Percentiles rank a stretch among this genome's conserved stretches.
phyloP scores from a whole-genome alignment of 352 stramenopile species.

The Pythium plurisporium region DNA sequence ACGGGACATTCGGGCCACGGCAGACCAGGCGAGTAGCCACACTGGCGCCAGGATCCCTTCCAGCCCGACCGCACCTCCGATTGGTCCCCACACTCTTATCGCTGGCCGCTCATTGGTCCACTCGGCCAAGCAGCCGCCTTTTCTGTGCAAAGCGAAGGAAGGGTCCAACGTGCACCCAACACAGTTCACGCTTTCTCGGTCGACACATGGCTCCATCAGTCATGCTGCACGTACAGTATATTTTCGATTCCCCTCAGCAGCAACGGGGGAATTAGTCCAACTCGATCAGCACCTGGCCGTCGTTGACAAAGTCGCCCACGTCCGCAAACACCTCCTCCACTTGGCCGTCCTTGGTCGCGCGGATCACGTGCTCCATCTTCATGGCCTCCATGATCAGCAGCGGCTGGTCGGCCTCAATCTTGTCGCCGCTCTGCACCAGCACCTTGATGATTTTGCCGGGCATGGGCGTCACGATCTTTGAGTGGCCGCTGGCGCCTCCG shows the following conservation, averaged over 20 bases:
- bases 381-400: conserved; percentile 96
- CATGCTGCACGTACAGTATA: too few species aligned
- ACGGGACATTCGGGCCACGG: background rate
- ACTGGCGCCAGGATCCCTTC: conserved; percentile 1
- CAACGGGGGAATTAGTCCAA: too few species aligned
- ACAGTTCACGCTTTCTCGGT: too few species aligned
- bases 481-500: conserved; percentile 31
- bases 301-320: conserved; percentile 70
- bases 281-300: conserved; percentile 70
- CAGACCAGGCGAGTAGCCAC: background rate
- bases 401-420: conserved; percentile 83
- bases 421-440: conserved; percentile 82
- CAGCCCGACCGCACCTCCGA: background rate
- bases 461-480: conserved; percentile 89
- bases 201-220: too few species aligned
- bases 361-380: conserved; percentile 95
- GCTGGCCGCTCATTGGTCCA: background rate
- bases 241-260: too few species aligned
- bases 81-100: background rate
- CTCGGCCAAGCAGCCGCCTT: background rate
- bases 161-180: too few species aligned
- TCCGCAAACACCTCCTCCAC: conserved; percentile 71
- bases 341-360: conserved; percentile 61
- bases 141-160: too few species aligned
- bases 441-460: conserved; percentile 93